Evolutionary conservation across 2,329 filamentous ascomycete species (phyloP), one percentile per base, ranked within the genome.

Genomic region (Shiraia sp.): DNA sequence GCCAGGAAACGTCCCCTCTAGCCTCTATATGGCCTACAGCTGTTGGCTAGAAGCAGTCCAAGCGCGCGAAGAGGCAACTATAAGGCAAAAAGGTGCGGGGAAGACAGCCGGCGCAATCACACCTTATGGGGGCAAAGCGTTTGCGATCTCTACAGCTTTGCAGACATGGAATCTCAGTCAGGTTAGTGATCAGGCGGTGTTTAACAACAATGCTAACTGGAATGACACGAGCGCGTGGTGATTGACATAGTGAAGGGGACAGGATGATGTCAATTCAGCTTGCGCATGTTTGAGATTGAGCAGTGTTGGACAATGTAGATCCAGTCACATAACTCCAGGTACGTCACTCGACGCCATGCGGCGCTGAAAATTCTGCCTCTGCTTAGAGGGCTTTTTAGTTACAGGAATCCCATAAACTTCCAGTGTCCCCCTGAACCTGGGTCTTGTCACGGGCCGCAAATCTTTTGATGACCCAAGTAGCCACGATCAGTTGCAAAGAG

Each of bases 51-150:
- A 38, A 42, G 32, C 32, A 32, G 35, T 23, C 30, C 14, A 36
- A 44, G 41, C 28, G 41, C 29, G 22, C 27, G 24, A 31, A 15
- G 42, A 34, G 30, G 26, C 30, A 42, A 33, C 25, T 34, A 15
- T 13, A 15, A 34, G 36, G 19, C 33, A 28, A n/a, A 25, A 15
- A 13, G 27, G 37, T 45, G 37, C 30, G 36, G 32, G 28, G 28
- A 26, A 36, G 15, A 14, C 23, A 16, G 23, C 15, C 23, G 32
- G 34, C 37, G 42, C 40, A 32, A 34, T 33, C 32, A 41, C 13
- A 41, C 24, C 33, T 16, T 16, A 32, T 33, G 33, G n/a, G 34
- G 32, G 36, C 25, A 25, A 7, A n/a, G 37, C 34, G 41, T 36
- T 32, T 36, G 40, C 33, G 23, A 19, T 33, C n/a, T 32, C 32